Conservation (phyloP, 768 basidiomycete species). For the Leccinellum rugosiceps region DNA sequence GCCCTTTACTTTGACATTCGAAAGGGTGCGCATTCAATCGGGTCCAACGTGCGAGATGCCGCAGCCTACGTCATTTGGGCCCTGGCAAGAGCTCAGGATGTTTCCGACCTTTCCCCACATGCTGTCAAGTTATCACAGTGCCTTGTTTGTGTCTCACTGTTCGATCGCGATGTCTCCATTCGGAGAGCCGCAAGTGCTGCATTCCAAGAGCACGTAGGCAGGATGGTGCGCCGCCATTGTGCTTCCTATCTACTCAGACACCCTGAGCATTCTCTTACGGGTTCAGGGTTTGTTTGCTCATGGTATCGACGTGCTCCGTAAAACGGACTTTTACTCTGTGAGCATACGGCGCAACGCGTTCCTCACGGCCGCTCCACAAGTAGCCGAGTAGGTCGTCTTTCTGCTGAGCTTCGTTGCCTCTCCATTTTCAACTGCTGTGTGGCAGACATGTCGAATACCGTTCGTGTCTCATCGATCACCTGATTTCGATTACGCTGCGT, state of each 20-base stretch:
- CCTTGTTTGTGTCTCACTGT: conserved; percentile 78
- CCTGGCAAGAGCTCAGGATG: conserved; percentile 74
- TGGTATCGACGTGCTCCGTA: conserved; percentile 89
- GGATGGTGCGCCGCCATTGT: conserved; percentile 60
- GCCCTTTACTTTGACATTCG: conserved; percentile 90
- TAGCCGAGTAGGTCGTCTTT: conserved; percentile 68
- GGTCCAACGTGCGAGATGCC: conserved; percentile 91
- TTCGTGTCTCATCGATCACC: conserved; percentile 61
- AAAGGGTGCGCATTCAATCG: conserved; percentile 90
- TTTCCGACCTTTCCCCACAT: conserved; percentile 55
- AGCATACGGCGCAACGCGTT: conserved; percentile 84
- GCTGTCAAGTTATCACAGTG: conserved; percentile 62
- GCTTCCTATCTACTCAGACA: conserved; percentile 2
- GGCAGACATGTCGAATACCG: conserved; percentile 78
- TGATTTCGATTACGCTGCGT: conserved; percentile 68
- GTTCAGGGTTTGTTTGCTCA: conserved; percentile 82
- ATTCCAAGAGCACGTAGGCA: conserved; percentile 94
- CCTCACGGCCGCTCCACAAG: conserved; percentile 77
- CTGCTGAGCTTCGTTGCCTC: conserved; percentile 1
- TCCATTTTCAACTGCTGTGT: conserved; percentile 8
- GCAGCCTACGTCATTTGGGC: conserved; percentile 96
- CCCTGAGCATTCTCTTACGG: conserved; percentile 19
- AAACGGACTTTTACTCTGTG: conserved; percentile 94
- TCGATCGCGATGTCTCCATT: conserved; percentile 93
- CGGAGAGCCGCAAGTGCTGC: conserved; percentile 95